These are phyloP conservation scores for Candida sp. DNA, from an alignment of 1,139 yeast genomes.

Conservation along the genomic window DNA sequence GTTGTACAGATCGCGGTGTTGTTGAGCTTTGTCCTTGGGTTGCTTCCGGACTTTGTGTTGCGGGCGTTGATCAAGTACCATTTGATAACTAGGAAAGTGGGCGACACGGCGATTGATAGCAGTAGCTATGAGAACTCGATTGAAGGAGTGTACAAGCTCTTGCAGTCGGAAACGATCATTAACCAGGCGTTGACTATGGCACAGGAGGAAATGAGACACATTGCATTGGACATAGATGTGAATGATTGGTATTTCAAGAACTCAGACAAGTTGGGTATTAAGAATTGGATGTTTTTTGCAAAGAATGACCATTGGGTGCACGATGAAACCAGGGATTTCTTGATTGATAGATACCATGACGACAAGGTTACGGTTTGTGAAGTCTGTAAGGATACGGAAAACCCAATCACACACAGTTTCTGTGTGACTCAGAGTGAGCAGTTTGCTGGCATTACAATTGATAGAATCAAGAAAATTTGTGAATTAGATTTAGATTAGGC, in stretches of 20 bases:
- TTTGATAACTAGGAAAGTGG: constrained; percentile 2
- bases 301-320: constrained; percentile 65
- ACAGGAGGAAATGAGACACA: constrained; percentile 56
- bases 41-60: constrained; percentile 21
- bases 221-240: constrained; percentile 42
- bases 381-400: constrained; percentile 27
- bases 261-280: constrained; percentile 9
- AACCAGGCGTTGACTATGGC: constrained; percentile 61
- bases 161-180: constrained; percentile 43
- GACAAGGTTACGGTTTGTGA: constrained; percentile 27
- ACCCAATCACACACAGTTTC: constrained; percentile 56
- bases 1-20: constrained; percentile 27
- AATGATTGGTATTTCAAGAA: constrained; percentile 54
- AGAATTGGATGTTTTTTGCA: constrained; percentile 63
- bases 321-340: constrained; percentile 45
- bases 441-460: constrained; percentile 49
- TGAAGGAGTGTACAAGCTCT: constrained; percentile 46
- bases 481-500: not conserved
- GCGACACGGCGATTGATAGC: not conserved
- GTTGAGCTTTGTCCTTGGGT: constrained; percentile 18
- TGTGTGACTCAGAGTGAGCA: constrained; percentile 58
- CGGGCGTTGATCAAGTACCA: constrained; percentile 7
- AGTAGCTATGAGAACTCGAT: constrained; percentile 40
- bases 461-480: constrained; percentile 12
- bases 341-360: constrained; percentile 40